Base-by-base conservation (phyloP, 1,284 basidiomycete species). In the Microbotryomycetes sp. region DNA sequence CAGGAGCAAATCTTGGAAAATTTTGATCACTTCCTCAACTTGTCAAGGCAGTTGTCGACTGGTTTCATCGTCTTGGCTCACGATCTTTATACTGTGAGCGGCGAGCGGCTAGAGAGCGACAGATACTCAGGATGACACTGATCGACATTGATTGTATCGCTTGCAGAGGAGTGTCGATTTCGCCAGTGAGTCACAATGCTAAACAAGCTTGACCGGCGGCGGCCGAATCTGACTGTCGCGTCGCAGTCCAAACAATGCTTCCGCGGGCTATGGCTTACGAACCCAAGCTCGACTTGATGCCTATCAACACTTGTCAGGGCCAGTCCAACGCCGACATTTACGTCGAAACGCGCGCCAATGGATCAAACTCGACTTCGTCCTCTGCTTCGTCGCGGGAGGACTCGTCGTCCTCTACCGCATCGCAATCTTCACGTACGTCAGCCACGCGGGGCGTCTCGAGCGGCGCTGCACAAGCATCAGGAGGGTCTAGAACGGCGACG, bases 221-320 rank as follows among this genome's bases (percentile, higher is more conserved):
- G 75, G 78, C 92, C 50, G 92, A 84, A 74, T 80, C 86, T 71
- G 82, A 88, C 70, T 87, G 91, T 70, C 82, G 94, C 64, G 89
- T 90, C 35, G 28, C 24, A 52, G 81, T 87, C 61, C 88, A 88
- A 50, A 91, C 90, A 77, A 86, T 88, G 67, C 79, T 94, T 27
- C 81, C 86, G 60, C 78, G 82, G 47, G 87, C 88, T 27, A 71
- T 83, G 63, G 78, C 62, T 15, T 82, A 82, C 76, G 76, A 80
- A 52, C 84, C 85, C 54, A 72, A 79, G n/a, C 81, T 89, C 73
- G 83, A 75, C 48, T 70, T 81, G 61, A 74, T 78, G 73, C 78
- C 78, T 30, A 79, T 91, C 71, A 79, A 85, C 65, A 74, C 78
- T 30, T 91, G 89, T 78, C 72, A 86, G 67, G 80, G 82, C 72